Conservation (phyloP, 441 rosid genomes). For the Aleurites moluccanus region DNA sequence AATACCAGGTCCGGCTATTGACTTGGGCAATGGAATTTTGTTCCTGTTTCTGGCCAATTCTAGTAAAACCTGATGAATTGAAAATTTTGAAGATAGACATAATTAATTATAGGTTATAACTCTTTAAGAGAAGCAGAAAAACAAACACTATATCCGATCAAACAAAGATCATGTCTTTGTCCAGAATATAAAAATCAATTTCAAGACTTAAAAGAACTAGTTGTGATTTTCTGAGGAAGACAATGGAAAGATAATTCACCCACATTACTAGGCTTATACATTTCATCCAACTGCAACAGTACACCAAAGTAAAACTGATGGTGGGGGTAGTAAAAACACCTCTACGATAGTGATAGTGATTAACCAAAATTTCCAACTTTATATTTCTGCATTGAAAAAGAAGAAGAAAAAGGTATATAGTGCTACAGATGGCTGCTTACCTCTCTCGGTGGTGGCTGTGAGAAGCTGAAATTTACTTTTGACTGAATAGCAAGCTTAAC, state of each 20-base stretch:
- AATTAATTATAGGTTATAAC: neutral
- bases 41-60: constrained; percentile 82
- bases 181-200: neutral
- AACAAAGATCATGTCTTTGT: neutral
- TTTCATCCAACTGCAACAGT: neutral
- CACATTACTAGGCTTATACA: too few relatives aligned
- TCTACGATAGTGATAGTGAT: too few relatives aligned
- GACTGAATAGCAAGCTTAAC: constrained; percentile 90
- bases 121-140: neutral
- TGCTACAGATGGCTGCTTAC: constrained; percentile 27
- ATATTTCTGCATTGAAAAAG: too few relatives aligned
- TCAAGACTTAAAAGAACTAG: neutral
- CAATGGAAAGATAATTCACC: neutral
- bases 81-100: neutral
- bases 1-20: constrained; percentile 61
- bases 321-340: too few relatives aligned
- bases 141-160: neutral
- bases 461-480: constrained; percentile 82
- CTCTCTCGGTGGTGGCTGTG: constrained; percentile 95
- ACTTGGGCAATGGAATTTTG: constrained; percentile 79
- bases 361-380: neutral
- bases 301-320: too few relatives aligned
- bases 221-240: neutral
- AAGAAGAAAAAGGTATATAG: neutral
- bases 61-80: constrained; percentile 52